Evolutionary conservation across 2,329 filamentous ascomycete species (phyloP).

Genomic region (Onygena corvina): DNA sequence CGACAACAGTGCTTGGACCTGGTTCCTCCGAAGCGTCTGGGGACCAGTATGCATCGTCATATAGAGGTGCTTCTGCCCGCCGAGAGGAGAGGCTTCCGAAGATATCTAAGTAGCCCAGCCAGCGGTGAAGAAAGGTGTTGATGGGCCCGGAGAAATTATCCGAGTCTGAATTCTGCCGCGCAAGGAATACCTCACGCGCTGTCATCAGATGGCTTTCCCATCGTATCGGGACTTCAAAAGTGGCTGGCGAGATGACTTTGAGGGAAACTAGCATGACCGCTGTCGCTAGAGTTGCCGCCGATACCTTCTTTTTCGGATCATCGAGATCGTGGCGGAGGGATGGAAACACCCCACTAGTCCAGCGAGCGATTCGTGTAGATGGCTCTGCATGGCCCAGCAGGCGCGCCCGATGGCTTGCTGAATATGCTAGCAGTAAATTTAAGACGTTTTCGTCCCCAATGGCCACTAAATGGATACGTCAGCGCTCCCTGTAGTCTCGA

Average conservation of each 20-base stretch:
- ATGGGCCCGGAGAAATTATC: slow-evolving; percentile 41
- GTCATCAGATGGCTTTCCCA: slow-evolving; percentile 71
- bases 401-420: slow-evolving; percentile 68
- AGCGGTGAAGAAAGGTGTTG: slow-evolving; percentile 65
- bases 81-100: slow-evolving; percentile 58
- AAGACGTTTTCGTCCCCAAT: slow-evolving; percentile 48
- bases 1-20: slow-evolving; percentile 30
- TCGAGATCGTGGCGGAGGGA: slow-evolving; percentile 56
- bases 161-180: slow-evolving; percentile 50
- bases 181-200: slow-evolving; percentile 61
- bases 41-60: slow-evolving; percentile 39
- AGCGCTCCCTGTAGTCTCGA: slow-evolving; percentile 20
- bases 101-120: slow-evolving; percentile 76
- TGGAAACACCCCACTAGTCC: slow-evolving; percentile 60
- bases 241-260: slow-evolving; percentile 70
- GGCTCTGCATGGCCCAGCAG: slow-evolving; percentile 64
- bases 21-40: slow-evolving; percentile 14
- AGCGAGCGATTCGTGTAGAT: slow-evolving; percentile 62
- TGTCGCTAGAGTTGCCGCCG: slow-evolving; percentile 62
- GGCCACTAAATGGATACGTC: slow-evolving; percentile 28
- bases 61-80: slow-evolving; percentile 41
- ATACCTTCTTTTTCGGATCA: slow-evolving; percentile 50
- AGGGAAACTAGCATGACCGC: slow-evolving; percentile 76
- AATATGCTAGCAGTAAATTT: slow-evolving; percentile 67
- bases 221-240: slow-evolving; percentile 65